Evolutionary conservation across 257 asterid species (phyloP), one percentile per base, ranked within the genome.

Genomic region (Nicotiana attenuata): DNA sequence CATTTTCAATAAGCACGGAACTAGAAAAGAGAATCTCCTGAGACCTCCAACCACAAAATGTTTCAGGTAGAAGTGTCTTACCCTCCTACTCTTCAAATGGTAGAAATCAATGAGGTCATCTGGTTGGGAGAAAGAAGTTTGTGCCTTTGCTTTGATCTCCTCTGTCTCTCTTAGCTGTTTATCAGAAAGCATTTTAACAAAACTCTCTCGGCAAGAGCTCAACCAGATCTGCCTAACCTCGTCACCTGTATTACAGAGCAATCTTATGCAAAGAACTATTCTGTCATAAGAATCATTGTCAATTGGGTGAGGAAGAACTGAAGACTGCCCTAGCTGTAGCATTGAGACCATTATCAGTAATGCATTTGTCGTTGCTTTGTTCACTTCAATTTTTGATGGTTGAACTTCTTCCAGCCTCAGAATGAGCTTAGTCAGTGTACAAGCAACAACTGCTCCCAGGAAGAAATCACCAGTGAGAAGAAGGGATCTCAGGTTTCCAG

Each of bases 1-100:
- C 41, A 75, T 50, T 7, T 75, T 50, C 45, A 50, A 75, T 15
- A 24, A 75, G 33, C 45, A 52, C 56, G 38, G 60, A 73, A 47
- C 35, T 45, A 73, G 61, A 73, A 47, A 47, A 73, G 60, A 73
- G 41, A 47, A 73, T 26, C 60, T 73, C 61, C 1, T 9, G 24
- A 24, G 56, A 24, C 24, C 26, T 75, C 63, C 79, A 24, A 47
- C 52, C 26, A 75, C 24, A 8, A 7, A 5, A 81, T 24, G 35
- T 31, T 77, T 56, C 80, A 85, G 80, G 56, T 78, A 83, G 41
- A 85, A 80, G 33, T 45, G 50, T 28, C 81, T 84, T 83, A 95
- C 98, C 96, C 88, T 92, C 87, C 98, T 85, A 90, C 97, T 95
- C 93, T 95, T 95, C 92, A 95, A 87, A 88, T 95, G 97, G 85